Base-by-base conservation (phyloP, 352 stramenopile genomes). In the Pseudoperonospora humuli region DNA sequence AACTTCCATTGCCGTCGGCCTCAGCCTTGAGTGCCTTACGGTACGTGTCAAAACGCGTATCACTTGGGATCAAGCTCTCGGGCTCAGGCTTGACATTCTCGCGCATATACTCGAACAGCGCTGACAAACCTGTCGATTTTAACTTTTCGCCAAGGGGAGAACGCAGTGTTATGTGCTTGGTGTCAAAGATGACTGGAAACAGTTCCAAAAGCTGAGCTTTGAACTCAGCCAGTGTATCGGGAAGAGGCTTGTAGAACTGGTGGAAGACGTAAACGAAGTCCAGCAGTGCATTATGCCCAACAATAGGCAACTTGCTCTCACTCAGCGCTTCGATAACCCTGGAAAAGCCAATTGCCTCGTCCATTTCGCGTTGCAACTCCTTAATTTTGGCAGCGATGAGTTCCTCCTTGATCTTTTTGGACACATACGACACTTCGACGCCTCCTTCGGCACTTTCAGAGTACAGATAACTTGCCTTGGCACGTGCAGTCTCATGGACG, bases 191-290 rank as follows among this genome's bases (percentile, higher is more conserved):
- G 8, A 56, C 64, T 0, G 80, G 80, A 47, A 93, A 93, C 13
- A 78, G 42, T 58, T 76, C 61, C 23, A 76, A 48, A 7, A 93
- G 50, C 60, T 87, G 42, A 32, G 57, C 44, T 50, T 87, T 87
- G 53, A 86, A 93, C 29, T 86, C 72, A 3, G 69, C 63, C 11
- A 90, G 44, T 29, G 67, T 83, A 5, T 67, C 45, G 5, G 80
- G 80, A n/a, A 88, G 70, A 7, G 77, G 73, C 35, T 73, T 80
- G 57, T 78, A 84, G 43, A 93, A 93, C 57, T 90, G 77, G 44
- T 80, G 73, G 57, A 84, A 90, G 28, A 87, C 59, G 47, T 93
- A 88, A 7, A 87, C 70, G 51, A 93, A 89, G 45, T 93, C 80
- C 24, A 89, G 56, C 27, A 93, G 62, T 35, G 75, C 79, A 47